Percentiles rank a stretch among this genome's conserved stretches.
Conservation (phyloP, 75 land plant genomes). For the Gnetum montanum region DNA sequence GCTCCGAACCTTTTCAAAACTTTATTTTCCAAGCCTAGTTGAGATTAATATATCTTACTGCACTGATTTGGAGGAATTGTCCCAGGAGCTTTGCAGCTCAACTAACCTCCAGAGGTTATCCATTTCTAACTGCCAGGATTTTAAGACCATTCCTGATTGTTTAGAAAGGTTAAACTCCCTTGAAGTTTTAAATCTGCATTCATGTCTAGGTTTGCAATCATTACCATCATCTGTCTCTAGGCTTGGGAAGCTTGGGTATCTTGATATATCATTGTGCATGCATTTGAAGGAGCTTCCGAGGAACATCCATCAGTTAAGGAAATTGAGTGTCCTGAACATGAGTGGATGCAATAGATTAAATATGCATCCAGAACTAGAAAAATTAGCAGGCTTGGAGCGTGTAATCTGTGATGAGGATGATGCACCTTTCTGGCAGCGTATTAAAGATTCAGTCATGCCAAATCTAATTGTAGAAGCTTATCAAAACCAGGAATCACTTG, state of each 20-base stretch:
- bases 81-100: constrained; percentile 22
- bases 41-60: constrained; percentile 49
- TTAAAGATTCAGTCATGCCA: constrained; percentile 21
- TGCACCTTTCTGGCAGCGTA: background rate
- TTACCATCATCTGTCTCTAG: constrained; percentile 31
- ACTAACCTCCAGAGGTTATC: constrained; percentile 18
- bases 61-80: constrained; percentile 27
- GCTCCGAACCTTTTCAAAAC: constrained; percentile 8
- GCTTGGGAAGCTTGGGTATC: constrained; percentile 26
- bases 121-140: constrained; percentile 40
- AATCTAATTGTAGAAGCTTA: constrained; percentile 31
- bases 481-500: constrained; percentile 23
- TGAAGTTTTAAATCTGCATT: constrained; percentile 27
- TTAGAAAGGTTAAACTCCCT: constrained; percentile 26
- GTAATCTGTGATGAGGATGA: constrained; percentile 6
- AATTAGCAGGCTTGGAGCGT: background rate
- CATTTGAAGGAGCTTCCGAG: constrained; percentile 35
- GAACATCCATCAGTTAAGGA: constrained; percentile 16
- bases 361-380: constrained; percentile 19
- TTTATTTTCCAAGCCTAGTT: constrained; percentile 29
- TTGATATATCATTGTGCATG: constrained; percentile 45
- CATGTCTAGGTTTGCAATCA: constrained; percentile 34
- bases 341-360: constrained; percentile 33
- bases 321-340: constrained; percentile 57
- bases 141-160: constrained; percentile 30